Evolutionary conservation across 225 moss, liverwort and hornwort genomes (phyloP), one percentile per base, ranked within the genome.

Genomic region (Pseudisothecium myosuroides): DNA sequence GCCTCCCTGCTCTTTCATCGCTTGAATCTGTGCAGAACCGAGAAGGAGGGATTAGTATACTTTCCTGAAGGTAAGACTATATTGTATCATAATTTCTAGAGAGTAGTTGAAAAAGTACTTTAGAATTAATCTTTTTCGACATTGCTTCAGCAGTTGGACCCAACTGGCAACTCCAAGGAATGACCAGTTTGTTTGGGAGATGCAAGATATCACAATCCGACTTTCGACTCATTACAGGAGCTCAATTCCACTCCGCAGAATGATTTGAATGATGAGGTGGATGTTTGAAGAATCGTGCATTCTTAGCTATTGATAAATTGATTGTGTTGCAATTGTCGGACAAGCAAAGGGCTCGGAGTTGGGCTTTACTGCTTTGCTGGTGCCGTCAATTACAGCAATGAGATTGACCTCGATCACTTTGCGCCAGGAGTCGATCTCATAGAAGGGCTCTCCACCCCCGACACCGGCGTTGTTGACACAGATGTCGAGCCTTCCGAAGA

Each of bases 391-490:
- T 28, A 96, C 92, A 31, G 96, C 93, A 68, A 88, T 63, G 9
- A 96, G 88, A 87, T 96, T 95, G 65, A 95, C 67, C 82, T 93
- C 90, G 20, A 98, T 65, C 36, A 89, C 81, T 84, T 87, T 92
- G 68, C 96, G 95, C 97, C 95, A 98, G 15, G 54, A 69, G 26
- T 93, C 93, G 60, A 71, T 80, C 24, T 82, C 84, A 34, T 85
- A 90, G 83, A 93, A 95, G 11, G 32, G 45, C 52, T 67, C 71
- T 59, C 50, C 68, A 16, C 43, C 68, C 22, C 89, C 82, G 14
- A 95, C 76, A 12, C 97, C 94, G 45, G 96, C 96, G 87, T 93
- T 96, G 90, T 96, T 96, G 63, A 97, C 24, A 78, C 95, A 87
- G 19, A 97, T 89, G 87, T 97, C 92, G 60, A 97, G 90, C 87